Conservation (phyloP, 2,329 filamentous ascomycete genomes). For the Fusarium zealandicum region DNA sequence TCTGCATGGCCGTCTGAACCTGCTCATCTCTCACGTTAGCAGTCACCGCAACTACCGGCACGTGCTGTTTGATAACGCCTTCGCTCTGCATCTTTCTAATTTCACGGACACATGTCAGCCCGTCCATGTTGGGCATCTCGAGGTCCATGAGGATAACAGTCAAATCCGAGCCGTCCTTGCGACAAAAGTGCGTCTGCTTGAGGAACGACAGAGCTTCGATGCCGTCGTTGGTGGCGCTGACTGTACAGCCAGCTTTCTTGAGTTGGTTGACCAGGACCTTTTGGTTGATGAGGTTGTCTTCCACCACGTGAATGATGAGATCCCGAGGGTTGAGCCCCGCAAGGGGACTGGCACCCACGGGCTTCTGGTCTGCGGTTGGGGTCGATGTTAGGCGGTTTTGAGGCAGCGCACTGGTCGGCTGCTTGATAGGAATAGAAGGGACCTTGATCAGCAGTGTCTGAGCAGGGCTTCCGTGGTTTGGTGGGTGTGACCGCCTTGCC, state of each 20-base stretch:
- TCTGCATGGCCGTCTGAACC: conserved; percentile 45
- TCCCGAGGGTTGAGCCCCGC: conserved; percentile 27
- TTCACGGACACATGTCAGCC: conserved; percentile 50
- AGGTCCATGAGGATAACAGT: conserved; percentile 56
- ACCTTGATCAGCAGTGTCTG: background rate
- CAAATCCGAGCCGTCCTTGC: conserved; percentile 37
- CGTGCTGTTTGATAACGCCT: conserved; percentile 43
- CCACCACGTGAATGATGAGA: conserved; percentile 67
- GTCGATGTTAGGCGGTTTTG: background rate
- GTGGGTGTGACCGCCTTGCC: conserved; percentile 53
- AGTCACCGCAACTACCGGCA: conserved; percentile 57
- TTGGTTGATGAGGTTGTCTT: conserved; percentile 74
- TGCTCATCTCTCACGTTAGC: conserved; percentile 59
- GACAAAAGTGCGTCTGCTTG: conserved; percentile 43
- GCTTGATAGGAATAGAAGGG: background rate
- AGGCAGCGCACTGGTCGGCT: background rate
- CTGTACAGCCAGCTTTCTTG: conserved; percentile 63
- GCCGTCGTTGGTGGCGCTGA: conserved; percentile 68
- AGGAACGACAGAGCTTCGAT: conserved; percentile 60
- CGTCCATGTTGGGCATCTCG: conserved; percentile 60
- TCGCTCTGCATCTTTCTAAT: conserved; percentile 50
- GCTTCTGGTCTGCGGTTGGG: background rate
- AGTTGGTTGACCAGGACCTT: conserved; percentile 72
- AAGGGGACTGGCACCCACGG: background rate
- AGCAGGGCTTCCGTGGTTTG: conserved; percentile 19